These are phyloP conservation scores for Petrea volubilis DNA, from an alignment of 257 asterid species.

Conservation along the genomic window DNA sequence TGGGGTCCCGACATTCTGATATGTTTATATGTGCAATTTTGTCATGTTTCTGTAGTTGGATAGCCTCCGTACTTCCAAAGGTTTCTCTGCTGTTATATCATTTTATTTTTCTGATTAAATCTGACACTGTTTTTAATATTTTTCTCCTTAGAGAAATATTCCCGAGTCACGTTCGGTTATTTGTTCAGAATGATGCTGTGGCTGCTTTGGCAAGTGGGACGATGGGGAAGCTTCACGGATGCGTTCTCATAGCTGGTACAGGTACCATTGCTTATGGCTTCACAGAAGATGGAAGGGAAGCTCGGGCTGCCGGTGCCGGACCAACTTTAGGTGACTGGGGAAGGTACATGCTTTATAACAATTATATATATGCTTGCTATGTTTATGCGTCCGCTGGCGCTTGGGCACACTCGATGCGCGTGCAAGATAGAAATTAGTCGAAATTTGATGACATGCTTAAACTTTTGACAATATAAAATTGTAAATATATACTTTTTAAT, in stretches of 20 bases:
- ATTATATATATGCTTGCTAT: too few relatives aligned
- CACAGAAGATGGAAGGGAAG: conserved; percentile 86
- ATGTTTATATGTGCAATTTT: not conserved
- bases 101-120: too few relatives aligned
- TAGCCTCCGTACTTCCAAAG: not conserved
- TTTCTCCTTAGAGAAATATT: conserved; percentile 62
- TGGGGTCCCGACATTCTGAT: not conserved
- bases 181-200: conserved; percentile 83
- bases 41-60: not conserved
- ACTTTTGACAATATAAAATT: too few relatives aligned
- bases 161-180: conserved; percentile 67
- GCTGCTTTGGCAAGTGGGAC: conserved; percentile 93
- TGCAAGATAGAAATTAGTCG: too few relatives aligned
- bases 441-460: too few relatives aligned
- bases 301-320: conserved; percentile 93
- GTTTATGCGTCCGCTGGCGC: too few relatives aligned
- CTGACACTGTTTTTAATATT: not conserved
- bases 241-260: conserved; percentile 90
- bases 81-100: not conserved
- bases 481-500: too few relatives aligned
- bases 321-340: conserved; percentile 95
- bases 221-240: conserved; percentile 85
- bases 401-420: too few relatives aligned
- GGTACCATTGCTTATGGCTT: conserved; percentile 89
- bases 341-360: conserved; percentile 42